Conservation (phyloP, 768 basidiomycete species). For the Inosperma sp. region DNA sequence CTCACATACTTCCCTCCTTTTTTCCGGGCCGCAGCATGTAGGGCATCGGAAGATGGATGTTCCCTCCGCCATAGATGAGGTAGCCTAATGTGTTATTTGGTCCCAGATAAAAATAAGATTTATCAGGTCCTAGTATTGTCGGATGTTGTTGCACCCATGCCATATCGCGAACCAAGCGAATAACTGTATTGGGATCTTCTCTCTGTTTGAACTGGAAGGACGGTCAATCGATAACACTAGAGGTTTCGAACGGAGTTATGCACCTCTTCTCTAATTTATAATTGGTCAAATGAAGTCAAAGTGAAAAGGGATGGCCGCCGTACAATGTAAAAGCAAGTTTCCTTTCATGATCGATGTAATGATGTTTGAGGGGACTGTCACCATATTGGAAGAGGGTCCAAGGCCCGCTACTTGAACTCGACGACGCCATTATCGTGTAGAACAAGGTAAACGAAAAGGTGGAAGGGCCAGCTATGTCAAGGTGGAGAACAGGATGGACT, state of each 20-base stretch:
- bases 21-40: slow-evolving; percentile 51
- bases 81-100: slow-evolving; percentile 57
- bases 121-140: slow-evolving; percentile 75
- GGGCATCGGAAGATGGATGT: slow-evolving; percentile 50
- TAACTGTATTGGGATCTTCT: slow-evolving; percentile 51
- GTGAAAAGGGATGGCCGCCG: slow-evolving; percentile 23
- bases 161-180: slow-evolving; percentile 59
- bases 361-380: slow-evolving; percentile 55
- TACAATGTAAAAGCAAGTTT: slow-evolving; percentile 67
- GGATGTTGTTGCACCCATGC: slow-evolving; percentile 66
- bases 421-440: slow-evolving; percentile 4
- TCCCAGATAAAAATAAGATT: slow-evolving; percentile 72
- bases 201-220: slow-evolving; percentile 1
- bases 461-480: not conserved
- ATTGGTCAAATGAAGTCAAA: not conserved
- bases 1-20: slow-evolving; percentile 60
- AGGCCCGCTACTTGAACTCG: slow-evolving; percentile 24
- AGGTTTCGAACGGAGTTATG: not conserved
- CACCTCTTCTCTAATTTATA: slow-evolving; percentile 5
- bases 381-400: slow-evolving; percentile 51
- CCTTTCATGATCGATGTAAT: slow-evolving; percentile 60
- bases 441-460: not conserved
- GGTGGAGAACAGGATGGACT: not conserved
- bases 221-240: not conserved
- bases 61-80: slow-evolving; percentile 64